phyloP scores from a whole-genome alignment of 768 basidiomycete genomes.

The Rhodotorula taiwanensis region DNA sequence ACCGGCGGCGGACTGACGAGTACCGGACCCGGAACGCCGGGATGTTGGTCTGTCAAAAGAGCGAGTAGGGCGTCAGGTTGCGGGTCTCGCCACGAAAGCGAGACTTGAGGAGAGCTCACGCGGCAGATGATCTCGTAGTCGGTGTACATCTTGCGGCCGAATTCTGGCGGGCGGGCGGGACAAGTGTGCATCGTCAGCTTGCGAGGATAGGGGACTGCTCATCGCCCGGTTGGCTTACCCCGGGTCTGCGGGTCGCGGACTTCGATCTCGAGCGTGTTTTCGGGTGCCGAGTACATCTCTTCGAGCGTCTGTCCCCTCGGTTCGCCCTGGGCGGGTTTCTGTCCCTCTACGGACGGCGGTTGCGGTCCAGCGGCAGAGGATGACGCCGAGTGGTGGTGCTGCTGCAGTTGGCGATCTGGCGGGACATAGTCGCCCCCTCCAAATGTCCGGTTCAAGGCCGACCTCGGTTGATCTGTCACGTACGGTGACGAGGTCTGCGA shows the following conservation, averaged over 20 bases:
- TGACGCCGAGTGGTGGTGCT: background rate
- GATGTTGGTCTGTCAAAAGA: slow-evolving; percentile 75
- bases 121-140: slow-evolving; percentile 99
- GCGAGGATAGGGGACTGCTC: too few relatives aligned
- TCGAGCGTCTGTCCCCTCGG: slow-evolving; percentile 56
- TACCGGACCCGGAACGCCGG: slow-evolving; percentile 94
- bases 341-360: too few relatives aligned
- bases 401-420: background rate
- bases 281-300: slow-evolving; percentile 96
- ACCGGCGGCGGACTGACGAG: slow-evolving; percentile 77
- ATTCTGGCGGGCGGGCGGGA: slow-evolving; percentile 66
- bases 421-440: slow-evolving; percentile 12
- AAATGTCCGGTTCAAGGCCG: slow-evolving; percentile 8
- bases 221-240: slow-evolving; percentile 51
- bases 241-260: slow-evolving; percentile 95
- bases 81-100: background rate
- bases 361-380: background rate
- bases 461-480: slow-evolving; percentile 32
- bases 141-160: slow-evolving; percentile 98
- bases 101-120: slow-evolving; percentile 49
- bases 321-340: background rate
- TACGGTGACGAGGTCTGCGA: slow-evolving; percentile 18
- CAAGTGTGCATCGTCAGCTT: background rate
- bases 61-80: background rate
- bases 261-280: slow-evolving; percentile 95